A percentile compares a stretch with the other conserved stretches of the same genome.
phyloP scores from a whole-genome alignment of 495 filamentous ascomycete genomes.

The Entonaema liquescens region DNA sequence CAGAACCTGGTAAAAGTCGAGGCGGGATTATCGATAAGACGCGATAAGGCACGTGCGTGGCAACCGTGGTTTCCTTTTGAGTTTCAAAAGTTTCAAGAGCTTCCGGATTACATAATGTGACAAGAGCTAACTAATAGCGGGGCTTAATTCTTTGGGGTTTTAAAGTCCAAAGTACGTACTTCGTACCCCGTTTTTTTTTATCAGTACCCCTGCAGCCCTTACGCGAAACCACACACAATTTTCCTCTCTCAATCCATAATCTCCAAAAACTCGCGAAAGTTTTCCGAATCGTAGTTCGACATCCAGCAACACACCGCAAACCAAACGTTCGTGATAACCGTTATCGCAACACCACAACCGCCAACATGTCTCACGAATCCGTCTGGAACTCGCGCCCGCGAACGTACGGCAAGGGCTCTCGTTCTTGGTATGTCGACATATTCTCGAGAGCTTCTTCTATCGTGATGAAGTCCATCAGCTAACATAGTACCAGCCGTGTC shows the following conservation, averaged over 20 bases:
- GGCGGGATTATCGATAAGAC: constrained; percentile 33
- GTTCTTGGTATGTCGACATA: constrained; percentile 74
- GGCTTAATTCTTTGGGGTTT: no score
- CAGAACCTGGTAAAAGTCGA: constrained; percentile 24
- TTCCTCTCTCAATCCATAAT: constrained; percentile 32
- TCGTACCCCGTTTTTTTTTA: background rate
- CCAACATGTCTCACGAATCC: constrained; percentile 96
- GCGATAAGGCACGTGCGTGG: background rate
- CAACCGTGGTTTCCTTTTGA: background rate
- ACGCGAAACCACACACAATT: constrained; percentile 40
- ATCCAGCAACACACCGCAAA: constrained; percentile 27
- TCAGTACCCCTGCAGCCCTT: constrained; percentile 33
- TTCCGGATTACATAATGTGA: background rate
- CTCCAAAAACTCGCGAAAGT: constrained; percentile 35
- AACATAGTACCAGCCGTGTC: constrained; percentile 74
- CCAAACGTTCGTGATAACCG: constrained; percentile 29
- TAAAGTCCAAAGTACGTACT: background rate
- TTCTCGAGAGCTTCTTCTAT: background rate
- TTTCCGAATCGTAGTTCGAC: constrained; percentile 18
- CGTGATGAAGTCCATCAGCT: constrained; percentile 25
- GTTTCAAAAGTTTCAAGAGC: background rate
- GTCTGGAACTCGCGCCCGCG: constrained; percentile 99
- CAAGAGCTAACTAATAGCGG: no score
- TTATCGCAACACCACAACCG: constrained; percentile 33
- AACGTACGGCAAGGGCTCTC: constrained; percentile 93